Conservation (phyloP, 441 rosid species). For the Raphanus hybrid region DNA sequence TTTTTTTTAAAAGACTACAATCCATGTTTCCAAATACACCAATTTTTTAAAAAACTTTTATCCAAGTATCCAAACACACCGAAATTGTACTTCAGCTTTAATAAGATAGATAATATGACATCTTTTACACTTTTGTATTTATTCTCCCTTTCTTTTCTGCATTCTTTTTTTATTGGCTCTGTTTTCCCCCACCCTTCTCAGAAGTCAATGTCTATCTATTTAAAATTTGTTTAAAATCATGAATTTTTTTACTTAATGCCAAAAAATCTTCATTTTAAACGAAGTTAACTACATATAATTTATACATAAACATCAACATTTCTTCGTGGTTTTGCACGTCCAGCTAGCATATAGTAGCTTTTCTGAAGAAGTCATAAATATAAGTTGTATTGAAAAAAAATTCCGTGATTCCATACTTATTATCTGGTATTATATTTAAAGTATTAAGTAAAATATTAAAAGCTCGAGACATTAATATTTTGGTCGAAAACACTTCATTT, state of each 20-base stretch:
- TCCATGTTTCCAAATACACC: no score
- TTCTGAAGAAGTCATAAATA: not conserved
- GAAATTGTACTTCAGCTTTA: no score
- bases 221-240: not conserved
- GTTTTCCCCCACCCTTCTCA: slow-evolving; percentile 37
- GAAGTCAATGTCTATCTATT: slow-evolving; percentile 63
- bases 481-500: not conserved
- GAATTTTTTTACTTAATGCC: not conserved
- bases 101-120: no score
- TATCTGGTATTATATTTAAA: not conserved
- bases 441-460: not conserved
- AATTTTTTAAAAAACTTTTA: no score
- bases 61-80: no score
- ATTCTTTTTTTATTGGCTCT: slow-evolving; percentile 9
- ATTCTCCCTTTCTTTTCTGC: slow-evolving; percentile 27
- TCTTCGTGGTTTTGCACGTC: not conserved
- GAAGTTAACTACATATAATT: not conserved
- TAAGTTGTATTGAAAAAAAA: not conserved
- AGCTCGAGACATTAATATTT: not conserved
- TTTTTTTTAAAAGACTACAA: no score
- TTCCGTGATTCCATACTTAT: not conserved
- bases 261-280: not conserved
- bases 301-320: not conserved
- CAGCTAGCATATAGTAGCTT: not conserved
- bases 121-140: slow-evolving; percentile 28